A percentile compares a stretch with the other conserved stretches of the same genome.
phyloP scores from a whole-genome alignment of 352 stramenopile species.

The Phytophthora idaei region DNA sequence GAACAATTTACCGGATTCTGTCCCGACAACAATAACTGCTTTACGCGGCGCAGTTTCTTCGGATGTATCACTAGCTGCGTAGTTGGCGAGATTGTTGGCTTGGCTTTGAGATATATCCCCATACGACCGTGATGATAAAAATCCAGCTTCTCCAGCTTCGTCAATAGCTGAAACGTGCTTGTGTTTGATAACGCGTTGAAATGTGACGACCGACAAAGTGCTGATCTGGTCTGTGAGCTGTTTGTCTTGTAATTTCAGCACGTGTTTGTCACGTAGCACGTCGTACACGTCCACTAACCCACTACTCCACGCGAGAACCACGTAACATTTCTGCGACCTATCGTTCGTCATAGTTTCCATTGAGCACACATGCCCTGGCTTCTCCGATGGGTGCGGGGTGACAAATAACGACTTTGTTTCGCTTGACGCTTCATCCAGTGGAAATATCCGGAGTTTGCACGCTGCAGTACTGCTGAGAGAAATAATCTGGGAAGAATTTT shows the following conservation, averaged over 20 bases:
- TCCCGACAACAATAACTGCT: slow-evolving; percentile 40
- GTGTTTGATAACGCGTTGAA: neutral
- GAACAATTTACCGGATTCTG: slow-evolving; percentile 47
- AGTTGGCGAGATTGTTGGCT: neutral
- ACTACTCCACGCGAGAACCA: slow-evolving; percentile 58
- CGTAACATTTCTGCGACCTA: slow-evolving; percentile 16
- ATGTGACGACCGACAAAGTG: slow-evolving; percentile 29
- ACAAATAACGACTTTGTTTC: slow-evolving; percentile 21
- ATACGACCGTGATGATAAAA: slow-evolving; percentile 17
- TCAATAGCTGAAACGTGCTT: neutral
- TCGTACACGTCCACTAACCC: slow-evolving; percentile 55
- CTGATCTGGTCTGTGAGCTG: slow-evolving; percentile 49
- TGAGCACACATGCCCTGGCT: slow-evolving; percentile 12
- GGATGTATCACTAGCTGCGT: neutral
- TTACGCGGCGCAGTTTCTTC: neutral
- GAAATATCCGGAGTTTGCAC: slow-evolving; percentile 30
- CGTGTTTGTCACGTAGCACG: slow-evolving; percentile 17
- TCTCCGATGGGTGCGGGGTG: slow-evolving; percentile 4
- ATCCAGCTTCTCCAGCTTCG: slow-evolving; percentile 6
- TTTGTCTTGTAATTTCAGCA: slow-evolving; percentile 55
- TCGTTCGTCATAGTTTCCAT: slow-evolving; percentile 32
- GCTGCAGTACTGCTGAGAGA: slow-evolving; percentile 30
- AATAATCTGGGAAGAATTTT: slow-evolving; percentile 16
- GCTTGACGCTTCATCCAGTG: slow-evolving; percentile 8
- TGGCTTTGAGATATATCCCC: neutral